Base-by-base conservation (phyloP, 2,329 filamentous ascomycete species). In the Clarireedia homoeocarpa region DNA sequence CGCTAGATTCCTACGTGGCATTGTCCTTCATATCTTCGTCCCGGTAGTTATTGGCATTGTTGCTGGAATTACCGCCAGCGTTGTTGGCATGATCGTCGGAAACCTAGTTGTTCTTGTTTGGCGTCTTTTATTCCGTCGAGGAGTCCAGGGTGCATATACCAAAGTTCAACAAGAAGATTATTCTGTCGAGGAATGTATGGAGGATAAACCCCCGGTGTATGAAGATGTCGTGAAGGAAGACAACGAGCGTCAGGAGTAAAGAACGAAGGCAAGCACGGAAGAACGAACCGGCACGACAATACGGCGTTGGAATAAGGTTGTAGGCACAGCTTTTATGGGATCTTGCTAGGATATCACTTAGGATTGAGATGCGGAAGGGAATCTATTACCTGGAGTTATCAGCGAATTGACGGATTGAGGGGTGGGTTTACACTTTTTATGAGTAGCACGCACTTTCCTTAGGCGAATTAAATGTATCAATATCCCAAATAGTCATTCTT, bases 21-120 rank as follows among this genome's bases (percentile, higher is more conserved):
- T 86, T 50, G 75, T 79, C 60, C 74, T 82, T 39, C 81, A 85
- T 59, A 77, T 90, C 46, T 69, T 89, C 48, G 74, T 89, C 40
- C 86, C 87, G 1, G 75, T 89, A 53, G 72, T 86, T 52, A 77
- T 89, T 61, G 87, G 87, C 57, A 77, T 89, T 61, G 77, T 82
- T 24, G 83, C 84, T 46, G 87, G 86, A 66, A 78, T 89, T 54
- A 76, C 77, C 30, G 82, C 85, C 60, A 86, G 85, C 70, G 69
- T 88, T 42, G 67, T 89, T 48, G 85, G 83, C 54, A 85, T 89
- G 78, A 72, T 84, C 56, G 69, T 86, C 42, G 85, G 84, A 59
- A 83, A 80, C 51, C 63, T 85, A 53, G 74, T 83, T 53, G 77
- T 85, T 51, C 81, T 80, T 57, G 50, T 84, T 26, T 81, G 81